Evolutionary conservation across 225 moss, liverwort and hornwort genomes (phyloP), one percentile per base, ranked within the genome.

Genomic region (Marchantia paleacea): DNA sequence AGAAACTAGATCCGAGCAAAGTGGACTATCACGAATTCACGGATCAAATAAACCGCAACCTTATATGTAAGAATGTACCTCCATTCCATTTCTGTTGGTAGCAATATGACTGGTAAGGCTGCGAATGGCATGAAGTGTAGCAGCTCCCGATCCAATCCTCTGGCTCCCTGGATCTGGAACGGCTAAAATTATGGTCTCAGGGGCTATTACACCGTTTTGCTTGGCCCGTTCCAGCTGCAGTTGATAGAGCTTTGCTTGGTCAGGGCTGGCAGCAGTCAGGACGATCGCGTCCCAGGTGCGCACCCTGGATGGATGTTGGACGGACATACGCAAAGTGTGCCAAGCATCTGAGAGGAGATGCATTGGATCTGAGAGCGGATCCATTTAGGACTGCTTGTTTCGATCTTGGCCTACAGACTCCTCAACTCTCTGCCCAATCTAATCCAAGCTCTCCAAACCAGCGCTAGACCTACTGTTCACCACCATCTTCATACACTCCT

Each of bases 101-200:
- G 64, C 30, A 14, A 90, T 78, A 70, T 90, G 83, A 18, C 83
- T 81, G n/a, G 84, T 80, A 10, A 93, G 86, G 20, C 77, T 85
- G 39, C 86, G 85, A 20, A 93, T 79, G 26, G 93, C 93, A 73
- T 87, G 79, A 25, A 89, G 12, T 0, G 93, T 93, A 69, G 93
- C 93, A 18, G 83, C 90, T 60, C 93, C 93, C 26, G 93, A 93
- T 77, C 93, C 93, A 18, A 93, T 90, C 39, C 93, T 85, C 29
- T 52, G 84, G 51, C 93, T 90, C 48, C 78, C 77, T n/a, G 93
- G 91, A 31, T 93, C 93, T 12, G 93, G 84, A 65, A 93, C 91
- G 11, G 93, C 93, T 65, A 93, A 69, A 16, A 90, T 82, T 18
- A 84, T 80, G 4, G 93, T 91, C 25, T 82, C 71, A 14, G 30